Base-by-base conservation (phyloP, 805 yeast genomes). In the Cyberlindnera misumaiensis region DNA sequence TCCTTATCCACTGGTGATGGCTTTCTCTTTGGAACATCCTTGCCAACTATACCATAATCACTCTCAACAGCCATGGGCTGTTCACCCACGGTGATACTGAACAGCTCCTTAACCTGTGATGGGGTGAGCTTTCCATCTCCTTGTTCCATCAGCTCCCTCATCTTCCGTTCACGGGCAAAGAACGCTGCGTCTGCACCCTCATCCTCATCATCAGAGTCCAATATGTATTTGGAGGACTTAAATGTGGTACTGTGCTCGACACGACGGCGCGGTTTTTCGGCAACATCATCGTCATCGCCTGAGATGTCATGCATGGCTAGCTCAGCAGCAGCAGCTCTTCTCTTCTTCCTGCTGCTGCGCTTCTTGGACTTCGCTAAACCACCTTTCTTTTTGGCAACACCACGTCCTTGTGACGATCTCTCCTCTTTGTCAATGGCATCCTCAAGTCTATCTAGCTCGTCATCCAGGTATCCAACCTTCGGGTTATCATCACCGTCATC, bases 201-300 rank as follows among this genome's bases (percentile, higher is more conserved):
- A 49, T 79, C 85, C 34, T 77, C 85, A 10, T 67, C 75, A 48
- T 79, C 85, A 2, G 84, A 77, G 37, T 72, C 80, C 36, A 64
- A 64, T 33, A 81, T 71, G 46, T 59, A 72, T 39, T 72, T 77
- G 4, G 79, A 60, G 1, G 87, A 80, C 32, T 70, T 65, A 36
- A 47, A 38, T 12, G 27, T 11, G 5, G 31, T 16, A 24, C 13
- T 28, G 17, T n/a, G 17, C 16, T n/a, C 29, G 28, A 14, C 31
- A 24, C 22, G 8, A 31, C 24, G 17, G 16, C 30, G 37, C 27
- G 17, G 25, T 24, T n/a, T 33, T 28, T 3, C 36, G 8, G 24
- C 5, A 20, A 8, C 24, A 20, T 20, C 5, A 10, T 31, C 42
- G 15, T 55, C 66, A 25, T 55, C 63, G 22, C 18, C 34, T 43